Percentiles rank a stretch among this genome's conserved stretches.
Conservation (phyloP, 2,329 filamentous ascomycete genomes). For the Eutypa lata region DNA sequence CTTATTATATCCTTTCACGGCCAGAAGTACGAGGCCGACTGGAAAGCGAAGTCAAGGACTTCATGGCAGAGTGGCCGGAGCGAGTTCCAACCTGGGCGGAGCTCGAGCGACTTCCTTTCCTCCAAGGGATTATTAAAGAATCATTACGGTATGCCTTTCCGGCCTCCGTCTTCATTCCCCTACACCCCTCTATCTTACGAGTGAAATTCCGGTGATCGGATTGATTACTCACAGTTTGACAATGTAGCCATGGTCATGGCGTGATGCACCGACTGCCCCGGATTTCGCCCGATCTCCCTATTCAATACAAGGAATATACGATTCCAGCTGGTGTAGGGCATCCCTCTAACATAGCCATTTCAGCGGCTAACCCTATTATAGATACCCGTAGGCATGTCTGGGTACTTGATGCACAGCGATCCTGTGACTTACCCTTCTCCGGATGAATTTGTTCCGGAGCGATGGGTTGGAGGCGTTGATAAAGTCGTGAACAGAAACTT, state of each 20-base stretch:
- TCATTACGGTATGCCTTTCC: slow-evolving; percentile 13
- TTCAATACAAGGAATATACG: slow-evolving; percentile 16
- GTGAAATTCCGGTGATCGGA: too few relatives aligned
- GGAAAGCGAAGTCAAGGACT: slow-evolving; percentile 19
- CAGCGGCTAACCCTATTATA: neutral
- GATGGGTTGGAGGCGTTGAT: slow-evolving; percentile 16
- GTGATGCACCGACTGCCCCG: slow-evolving; percentile 16
- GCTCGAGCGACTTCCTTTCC: slow-evolving; percentile 33
- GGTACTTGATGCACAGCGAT: slow-evolving; percentile 23
- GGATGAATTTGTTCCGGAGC: slow-evolving; percentile 22
- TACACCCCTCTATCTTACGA: too few relatives aligned
- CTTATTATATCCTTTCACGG: slow-evolving; percentile 19
- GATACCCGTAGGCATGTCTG: slow-evolving; percentile 34
- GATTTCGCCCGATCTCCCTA: slow-evolving; percentile 15
- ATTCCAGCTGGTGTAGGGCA: slow-evolving; percentile 15
- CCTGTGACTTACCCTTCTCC: slow-evolving; percentile 19
- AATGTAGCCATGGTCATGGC: slow-evolving; percentile 10
- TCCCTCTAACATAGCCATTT: slow-evolving; percentile 4
- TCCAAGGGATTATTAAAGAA: slow-evolving; percentile 25
- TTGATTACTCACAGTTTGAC: neutral
- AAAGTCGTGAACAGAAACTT: slow-evolving; percentile 7
- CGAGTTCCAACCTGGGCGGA: slow-evolving; percentile 20
- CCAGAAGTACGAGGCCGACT: slow-evolving; percentile 10
- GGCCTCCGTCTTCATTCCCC: too few relatives aligned
- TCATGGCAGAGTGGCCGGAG: slow-evolving; percentile 17